These are phyloP conservation scores for Leccinum pseudoinsigne DNA, from an alignment of 1,284 basidiomycete genomes.

Conservation along the genomic window DNA sequence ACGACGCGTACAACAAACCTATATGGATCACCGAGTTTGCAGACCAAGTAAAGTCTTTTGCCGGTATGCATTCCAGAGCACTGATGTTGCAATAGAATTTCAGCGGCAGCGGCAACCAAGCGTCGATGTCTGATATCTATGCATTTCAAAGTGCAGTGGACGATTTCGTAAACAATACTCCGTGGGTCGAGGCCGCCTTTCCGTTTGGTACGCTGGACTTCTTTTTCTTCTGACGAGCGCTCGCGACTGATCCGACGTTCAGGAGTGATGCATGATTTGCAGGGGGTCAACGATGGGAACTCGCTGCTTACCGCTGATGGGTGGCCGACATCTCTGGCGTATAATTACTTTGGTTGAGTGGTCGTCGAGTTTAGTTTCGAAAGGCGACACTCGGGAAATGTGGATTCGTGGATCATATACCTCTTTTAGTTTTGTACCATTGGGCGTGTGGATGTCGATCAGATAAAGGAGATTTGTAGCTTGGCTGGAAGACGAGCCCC, in stretches of 20 bases:
- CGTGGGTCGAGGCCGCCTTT: constrained; percentile 59
- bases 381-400: neutral
- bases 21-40: constrained; percentile 75
- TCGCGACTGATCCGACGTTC: constrained; percentile 6
- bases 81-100: constrained; percentile 45
- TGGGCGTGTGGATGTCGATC: neutral
- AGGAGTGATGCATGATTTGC: constrained; percentile 71
- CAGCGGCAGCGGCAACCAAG: constrained; percentile 54
- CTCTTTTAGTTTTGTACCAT: constrained; percentile 11
- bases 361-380: neutral
- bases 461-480: neutral
- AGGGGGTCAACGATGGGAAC: constrained; percentile 66
- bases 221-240: neutral
- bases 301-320: constrained; percentile 47
- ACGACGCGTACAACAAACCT: constrained; percentile 48
- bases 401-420: neutral
- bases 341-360: constrained; percentile 31
- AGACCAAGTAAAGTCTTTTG: constrained; percentile 46
- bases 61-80: no score
- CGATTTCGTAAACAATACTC: constrained; percentile 54
- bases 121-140: constrained; percentile 46
- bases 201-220: constrained; percentile 55
- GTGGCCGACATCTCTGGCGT: constrained; percentile 54
- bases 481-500: neutral
- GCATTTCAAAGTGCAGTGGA: constrained; percentile 58